Evolutionary conservation across 139 green algal genomes (phyloP).

Genomic region (Chlamydomonas asymmetrica): DNA sequence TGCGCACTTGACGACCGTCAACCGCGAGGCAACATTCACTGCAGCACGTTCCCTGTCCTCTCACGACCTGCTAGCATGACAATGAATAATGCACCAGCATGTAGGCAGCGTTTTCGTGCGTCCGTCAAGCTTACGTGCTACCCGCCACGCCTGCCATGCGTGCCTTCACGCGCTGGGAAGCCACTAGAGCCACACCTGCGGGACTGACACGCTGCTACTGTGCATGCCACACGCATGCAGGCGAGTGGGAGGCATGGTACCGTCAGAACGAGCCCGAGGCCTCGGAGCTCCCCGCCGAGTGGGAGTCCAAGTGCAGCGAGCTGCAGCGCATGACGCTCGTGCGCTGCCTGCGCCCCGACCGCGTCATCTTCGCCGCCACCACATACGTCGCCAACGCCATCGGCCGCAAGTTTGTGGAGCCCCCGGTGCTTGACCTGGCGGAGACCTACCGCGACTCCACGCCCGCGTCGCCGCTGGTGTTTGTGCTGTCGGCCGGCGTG

Average conservation of each 20-base stretch:
- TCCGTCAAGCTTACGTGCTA: too few relatives aligned
- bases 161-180: too few relatives aligned
- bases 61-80: too few relatives aligned
- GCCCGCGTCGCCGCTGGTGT: slow-evolving; percentile 70
- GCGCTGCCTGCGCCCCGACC: slow-evolving; percentile 71
- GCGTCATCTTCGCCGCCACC: slow-evolving; percentile 76
- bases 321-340: slow-evolving; percentile 82
- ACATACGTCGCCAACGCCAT: slow-evolving; percentile 77
- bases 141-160: too few relatives aligned
- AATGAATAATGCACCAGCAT: too few relatives aligned
- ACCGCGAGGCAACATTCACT: too few relatives aligned
- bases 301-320: slow-evolving; percentile 81
- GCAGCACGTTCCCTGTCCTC: too few relatives aligned
- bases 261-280: slow-evolving; percentile 69
- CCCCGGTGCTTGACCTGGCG: slow-evolving; percentile 79
- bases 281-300: slow-evolving; percentile 77
- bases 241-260: slow-evolving; percentile 72
- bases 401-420: slow-evolving; percentile 83
- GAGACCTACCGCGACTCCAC: slow-evolving; percentile 73
- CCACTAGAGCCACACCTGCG: too few relatives aligned
- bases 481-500: slow-evolving; percentile 82
- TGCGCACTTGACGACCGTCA: too few relatives aligned
- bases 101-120: too few relatives aligned
- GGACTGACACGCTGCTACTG: too few relatives aligned
- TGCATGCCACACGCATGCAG: not conserved